Percentiles rank a stretch among this genome's conserved stretches.
These are phyloP conservation scores for Saksenaea oblongispora DNA, from an alignment of 371 early-diverging fungal genomes.

Conservation along the genomic window DNA sequence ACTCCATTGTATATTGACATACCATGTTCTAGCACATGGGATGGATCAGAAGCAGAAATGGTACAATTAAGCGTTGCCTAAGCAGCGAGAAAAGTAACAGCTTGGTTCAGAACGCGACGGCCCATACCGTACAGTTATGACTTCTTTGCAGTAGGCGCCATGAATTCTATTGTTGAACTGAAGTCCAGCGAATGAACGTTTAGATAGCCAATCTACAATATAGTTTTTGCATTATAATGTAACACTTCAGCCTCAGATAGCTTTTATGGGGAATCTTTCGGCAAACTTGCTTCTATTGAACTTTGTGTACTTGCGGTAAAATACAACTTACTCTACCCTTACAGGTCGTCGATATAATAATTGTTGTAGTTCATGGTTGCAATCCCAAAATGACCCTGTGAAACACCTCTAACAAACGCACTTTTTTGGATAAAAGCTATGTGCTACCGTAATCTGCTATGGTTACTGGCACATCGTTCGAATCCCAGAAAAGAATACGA, in stretches of 20 bases:
- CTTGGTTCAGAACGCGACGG: conserved; percentile 28
- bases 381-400: conserved; percentile 27
- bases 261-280: conserved; percentile 14
- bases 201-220: conserved; percentile 2
- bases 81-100: conserved; percentile 13
- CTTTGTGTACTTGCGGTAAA: conserved; percentile 29
- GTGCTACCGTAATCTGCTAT: conserved; percentile 27
- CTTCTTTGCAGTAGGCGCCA: conserved; percentile 21
- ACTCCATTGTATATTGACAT: not conserved
- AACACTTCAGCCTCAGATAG: conserved; percentile 26
- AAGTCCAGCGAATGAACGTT: conserved; percentile 9
- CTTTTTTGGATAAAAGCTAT: conserved; percentile 8
- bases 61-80: not conserved
- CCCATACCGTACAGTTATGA: conserved; percentile 18
- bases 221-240: not conserved
- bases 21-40: conserved; percentile 15
- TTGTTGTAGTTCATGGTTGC: conserved; percentile 30
- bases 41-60: conserved; percentile 25
- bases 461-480: conserved; percentile 33
- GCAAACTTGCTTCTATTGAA: conserved; percentile 22
- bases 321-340: conserved; percentile 32
- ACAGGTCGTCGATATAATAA: conserved; percentile 20
- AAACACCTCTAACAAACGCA: conserved; percentile 26
- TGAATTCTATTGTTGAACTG: not conserved
- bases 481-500: too few relatives aligned